Percentiles rank a stretch among this genome's conserved stretches.
Evolutionary conservation across 495 filamentous ascomycete genomes (phyloP).

Genomic region (Bacidia rubella): DNA sequence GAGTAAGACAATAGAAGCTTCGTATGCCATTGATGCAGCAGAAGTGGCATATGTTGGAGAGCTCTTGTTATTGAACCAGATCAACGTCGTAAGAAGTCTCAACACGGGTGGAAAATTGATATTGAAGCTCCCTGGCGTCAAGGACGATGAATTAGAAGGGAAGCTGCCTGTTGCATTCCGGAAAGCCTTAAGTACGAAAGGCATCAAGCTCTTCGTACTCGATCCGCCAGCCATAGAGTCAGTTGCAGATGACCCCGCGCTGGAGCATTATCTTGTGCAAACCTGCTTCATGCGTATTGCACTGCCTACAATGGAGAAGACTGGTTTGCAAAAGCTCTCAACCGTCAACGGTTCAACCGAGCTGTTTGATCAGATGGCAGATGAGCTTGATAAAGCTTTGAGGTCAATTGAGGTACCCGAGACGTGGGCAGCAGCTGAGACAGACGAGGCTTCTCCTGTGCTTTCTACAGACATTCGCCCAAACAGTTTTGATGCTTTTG

Average conservation of each 20-base stretch:
- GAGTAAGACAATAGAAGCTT: slow-evolving; percentile 66
- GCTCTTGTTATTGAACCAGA: slow-evolving; percentile 59
- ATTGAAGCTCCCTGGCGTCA: slow-evolving; percentile 59
- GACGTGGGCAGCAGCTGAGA: slow-evolving; percentile 57
- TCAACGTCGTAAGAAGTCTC: slow-evolving; percentile 56
- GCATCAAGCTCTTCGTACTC: slow-evolving; percentile 54
- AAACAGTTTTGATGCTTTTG: slow-evolving; percentile 73
- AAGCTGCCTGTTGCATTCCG: slow-evolving; percentile 55
- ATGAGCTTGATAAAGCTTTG: slow-evolving; percentile 56
- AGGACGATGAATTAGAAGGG: slow-evolving; percentile 83
- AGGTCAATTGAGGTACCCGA: slow-evolving; percentile 61
- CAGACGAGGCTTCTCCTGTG: slow-evolving; percentile 34
- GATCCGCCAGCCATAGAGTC: slow-evolving; percentile 54
- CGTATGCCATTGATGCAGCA: slow-evolving; percentile 65
- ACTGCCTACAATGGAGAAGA: slow-evolving; percentile 39
- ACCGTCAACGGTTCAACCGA: slow-evolving; percentile 40
- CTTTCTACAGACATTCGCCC: slow-evolving; percentile 48
- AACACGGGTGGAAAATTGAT: slow-evolving; percentile 62
- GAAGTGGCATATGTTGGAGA: slow-evolving; percentile 69
- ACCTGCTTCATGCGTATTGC: slow-evolving; percentile 70
- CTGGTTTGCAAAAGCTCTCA: slow-evolving; percentile 42
- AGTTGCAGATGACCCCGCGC: slow-evolving; percentile 41
- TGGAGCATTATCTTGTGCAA: slow-evolving; percentile 50
- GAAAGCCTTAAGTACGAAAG: slow-evolving; percentile 53
- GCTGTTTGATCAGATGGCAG: slow-evolving; percentile 43